Evolutionary conservation across 2,329 filamentous ascomycete species (phyloP), one percentile per base, ranked within the genome.

Genomic region (Penicillium sp.): DNA sequence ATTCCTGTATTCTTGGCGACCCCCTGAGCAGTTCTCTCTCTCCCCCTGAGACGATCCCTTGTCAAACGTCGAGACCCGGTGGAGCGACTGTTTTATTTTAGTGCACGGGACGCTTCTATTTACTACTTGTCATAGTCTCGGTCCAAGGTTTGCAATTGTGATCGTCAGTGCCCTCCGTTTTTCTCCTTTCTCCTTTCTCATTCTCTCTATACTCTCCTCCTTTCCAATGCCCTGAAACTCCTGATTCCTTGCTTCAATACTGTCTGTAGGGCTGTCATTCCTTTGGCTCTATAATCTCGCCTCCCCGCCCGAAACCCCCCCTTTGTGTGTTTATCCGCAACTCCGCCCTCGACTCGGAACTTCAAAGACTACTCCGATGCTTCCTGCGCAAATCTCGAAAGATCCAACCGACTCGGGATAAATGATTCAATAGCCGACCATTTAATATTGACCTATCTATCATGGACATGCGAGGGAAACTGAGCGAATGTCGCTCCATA

Each of bases 401-500:
- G 39, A 44, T 50, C 50, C 46, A 29, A 55, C 27, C 48, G 50
- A 57, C 21, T 57, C 45, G 48, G 55, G 58, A 60, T 62, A 57
- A 55, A 52, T 52, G 50, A 46, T 52, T 36, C 34, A 40, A 46
- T 47, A 49, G 31, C 34, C 36, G 38, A 58, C 36, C 9, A 33
- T 16, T 21, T 23, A 2, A 25, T 19, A 47, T 23, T 16, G 1
- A 34, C 11, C 23, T 29, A 27, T 34, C 29, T 43, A 49, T 21
- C 25, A 87, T 87, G 84, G 74, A 80, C 53, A 75, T 78, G 66
- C 81, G 84, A 64, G 85, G 86, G 38, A 79, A 79, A 57, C 77
- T 83, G 61, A 78, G 87, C 69, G 85, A 89, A 68, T 72, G 85
- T 65, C 82, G 85, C 70, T 81, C 84, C 54, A 77, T 80, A 58